Base-by-base conservation (phyloP, 164 flowering plant genomes). In the Echeveria elegans region DNA sequence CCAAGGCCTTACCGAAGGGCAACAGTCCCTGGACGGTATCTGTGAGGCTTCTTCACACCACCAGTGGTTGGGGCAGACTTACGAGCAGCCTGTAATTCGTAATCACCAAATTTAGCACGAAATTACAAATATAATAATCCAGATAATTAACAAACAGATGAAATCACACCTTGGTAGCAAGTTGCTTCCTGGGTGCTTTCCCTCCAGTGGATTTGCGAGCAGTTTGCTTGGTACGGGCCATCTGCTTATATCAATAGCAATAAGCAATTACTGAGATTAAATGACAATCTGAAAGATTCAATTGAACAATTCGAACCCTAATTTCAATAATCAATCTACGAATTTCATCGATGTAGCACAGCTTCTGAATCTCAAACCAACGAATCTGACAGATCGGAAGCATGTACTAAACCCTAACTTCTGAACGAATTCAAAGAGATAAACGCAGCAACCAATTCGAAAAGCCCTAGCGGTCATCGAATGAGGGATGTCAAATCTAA, bases 31-130 rank as follows among this genome's bases (percentile, higher is more conserved):
- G 96, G 96, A 19, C 94, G 88, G 78, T 88, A 90, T 66, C 96
- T 78, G 71, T 90, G 96, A 28, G 96, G 96, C 83, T 90, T 90
- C 92, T 90, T 90, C 24, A 90, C 97, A 21, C 97, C 97, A 8
- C 97, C 97, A 4, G 97, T 90, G 56, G 97, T 88, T 1, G 97
- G 94, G 1, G 97, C 97, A 31, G 97, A 90, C 77, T 90, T 90
- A 40, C 94, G 82, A 6, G 97, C 97, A 71, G 97, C 97, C 92
- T 86, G 18, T 15, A 5, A 34, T 0, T 24, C 40, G 24, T 28
- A 0, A 64, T 10, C 15, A 6, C n/a, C n/a, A 43, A 26, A 26
- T 14, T 14, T 6, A 24, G 11, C n/a, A 43, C 53, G 16, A 64
- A 68, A 24, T 15, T 34, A 7, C 45, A 11, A 18, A 26, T 26